phyloP scores from a whole-genome alignment of 1,284 basidiomycete species.

The Flammula alnicola region DNA sequence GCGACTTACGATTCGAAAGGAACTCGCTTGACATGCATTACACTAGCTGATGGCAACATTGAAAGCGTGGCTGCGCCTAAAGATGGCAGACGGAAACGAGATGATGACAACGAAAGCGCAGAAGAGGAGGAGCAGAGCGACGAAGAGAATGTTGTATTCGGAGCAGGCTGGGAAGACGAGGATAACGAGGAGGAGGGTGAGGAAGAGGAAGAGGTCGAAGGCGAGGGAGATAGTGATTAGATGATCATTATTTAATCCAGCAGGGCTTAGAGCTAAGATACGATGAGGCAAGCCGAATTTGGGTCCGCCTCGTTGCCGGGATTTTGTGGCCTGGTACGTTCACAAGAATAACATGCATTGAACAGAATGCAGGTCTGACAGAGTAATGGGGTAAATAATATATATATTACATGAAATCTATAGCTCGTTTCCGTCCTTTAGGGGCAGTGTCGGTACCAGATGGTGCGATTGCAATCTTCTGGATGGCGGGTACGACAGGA shows the following conservation, averaged over 20 bases:
- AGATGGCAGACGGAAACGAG: conserved; percentile 28
- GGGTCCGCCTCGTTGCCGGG: no score
- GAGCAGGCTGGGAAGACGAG: conserved; percentile 27
- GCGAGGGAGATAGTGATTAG: conserved; percentile 28
- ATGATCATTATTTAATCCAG: no score
- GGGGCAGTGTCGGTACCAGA: conserved; percentile 14
- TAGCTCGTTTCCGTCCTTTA: conserved; percentile 62
- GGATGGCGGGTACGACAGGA: neutral
- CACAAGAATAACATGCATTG: neutral
- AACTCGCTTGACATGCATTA: conserved; percentile 75
- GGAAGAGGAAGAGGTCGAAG: conserved; percentile 21
- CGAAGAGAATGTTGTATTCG: conserved; percentile 25
- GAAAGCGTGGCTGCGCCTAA: conserved; percentile 13
- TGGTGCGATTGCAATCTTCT: neutral
- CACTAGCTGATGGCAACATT: conserved; percentile 27
- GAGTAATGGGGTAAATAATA: conserved; percentile 30
- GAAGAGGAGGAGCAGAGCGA: conserved; percentile 26
- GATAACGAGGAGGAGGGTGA: conserved; percentile 27
- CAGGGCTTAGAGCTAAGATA: no score
- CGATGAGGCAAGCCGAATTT: no score
- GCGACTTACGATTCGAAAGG: conserved; percentile 84
- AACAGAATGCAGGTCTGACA: neutral
- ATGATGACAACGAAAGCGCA: conserved; percentile 26
- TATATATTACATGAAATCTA: conserved; percentile 68
- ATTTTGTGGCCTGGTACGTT: no score